These are phyloP conservation scores for Chalciporus sphaerocephalus DNA, from an alignment of 768 basidiomycete genomes.

Conservation along the genomic window DNA sequence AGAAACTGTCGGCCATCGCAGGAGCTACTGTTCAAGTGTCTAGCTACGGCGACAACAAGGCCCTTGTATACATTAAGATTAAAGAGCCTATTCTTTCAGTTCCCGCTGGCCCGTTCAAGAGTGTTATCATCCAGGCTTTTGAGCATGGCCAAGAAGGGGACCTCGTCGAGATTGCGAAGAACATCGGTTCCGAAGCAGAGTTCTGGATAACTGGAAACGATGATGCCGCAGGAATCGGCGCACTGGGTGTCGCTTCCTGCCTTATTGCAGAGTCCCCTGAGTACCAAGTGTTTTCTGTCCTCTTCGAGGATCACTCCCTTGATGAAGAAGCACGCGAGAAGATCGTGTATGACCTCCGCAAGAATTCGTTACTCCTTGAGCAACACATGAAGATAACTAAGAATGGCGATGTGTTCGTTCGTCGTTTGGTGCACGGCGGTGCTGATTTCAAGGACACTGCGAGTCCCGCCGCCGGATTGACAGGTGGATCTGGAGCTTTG, in stretches of 20 bases:
- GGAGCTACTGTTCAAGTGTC: constrained; percentile 12
- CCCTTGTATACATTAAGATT: constrained; percentile 14
- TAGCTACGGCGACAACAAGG: constrained; percentile 9
- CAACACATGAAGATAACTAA: constrained; percentile 28
- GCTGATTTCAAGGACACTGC: constrained; percentile 15
- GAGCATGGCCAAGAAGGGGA: constrained; percentile 25
- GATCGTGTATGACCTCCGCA: constrained; percentile 23
- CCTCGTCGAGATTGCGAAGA: constrained; percentile 23
- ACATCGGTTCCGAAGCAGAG: constrained; percentile 24
- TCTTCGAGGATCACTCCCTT: constrained; percentile 29
- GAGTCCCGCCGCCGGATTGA: constrained; percentile 14
- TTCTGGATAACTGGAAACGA: constrained; percentile 30
- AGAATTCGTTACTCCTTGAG: constrained; percentile 25
- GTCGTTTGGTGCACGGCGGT: constrained; percentile 27
- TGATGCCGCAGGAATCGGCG: constrained; percentile 28
- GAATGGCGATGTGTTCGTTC: constrained; percentile 26
- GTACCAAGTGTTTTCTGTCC: constrained; percentile 25
- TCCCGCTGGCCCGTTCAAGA: constrained; percentile 21
- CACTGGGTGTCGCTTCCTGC: constrained; percentile 27
- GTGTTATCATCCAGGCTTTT: constrained; percentile 25
- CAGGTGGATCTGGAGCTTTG: constrained; percentile 7
- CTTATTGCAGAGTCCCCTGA: constrained; percentile 29
- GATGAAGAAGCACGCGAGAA: constrained; percentile 20
- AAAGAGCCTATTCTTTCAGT: constrained; percentile 10
- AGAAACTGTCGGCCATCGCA: constrained; percentile 10